These are phyloP conservation scores for Mollisia scopiformis DNA, from an alignment of 2,329 filamentous ascomycete species.

Conservation along the genomic window DNA sequence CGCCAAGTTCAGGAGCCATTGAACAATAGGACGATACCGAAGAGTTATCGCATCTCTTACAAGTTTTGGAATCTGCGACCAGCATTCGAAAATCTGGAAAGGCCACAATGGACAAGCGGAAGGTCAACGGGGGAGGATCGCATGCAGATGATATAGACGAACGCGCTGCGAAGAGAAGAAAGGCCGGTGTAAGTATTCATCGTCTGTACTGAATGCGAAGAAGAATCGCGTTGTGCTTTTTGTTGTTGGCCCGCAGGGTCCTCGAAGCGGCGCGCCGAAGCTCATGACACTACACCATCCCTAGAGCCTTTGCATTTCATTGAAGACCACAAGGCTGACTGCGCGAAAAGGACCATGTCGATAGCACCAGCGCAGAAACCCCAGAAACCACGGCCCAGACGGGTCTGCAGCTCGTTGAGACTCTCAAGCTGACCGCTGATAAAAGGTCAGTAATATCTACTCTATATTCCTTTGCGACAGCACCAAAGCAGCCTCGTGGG, in stretches of 20 bases:
- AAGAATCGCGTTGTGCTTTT: conserved; percentile 19
- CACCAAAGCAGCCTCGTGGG: not conserved
- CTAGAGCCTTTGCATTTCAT: conserved; percentile 18
- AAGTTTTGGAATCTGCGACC: conserved; percentile 11
- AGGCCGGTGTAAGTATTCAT: conserved; percentile 54
- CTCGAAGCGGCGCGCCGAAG: conserved; percentile 26
- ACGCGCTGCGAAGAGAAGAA: conserved; percentile 60
- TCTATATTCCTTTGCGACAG: conserved; percentile 1
- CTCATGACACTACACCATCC: conserved; percentile 24
- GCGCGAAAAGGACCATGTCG: conserved; percentile 27
- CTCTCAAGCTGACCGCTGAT: conserved; percentile 75
- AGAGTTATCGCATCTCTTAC: conserved; percentile 10
- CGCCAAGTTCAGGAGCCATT: conserved; percentile 1
- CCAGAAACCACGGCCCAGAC: conserved; percentile 70
- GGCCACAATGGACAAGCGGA: conserved; percentile 53
- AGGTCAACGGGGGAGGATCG: conserved; percentile 43
- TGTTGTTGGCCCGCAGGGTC: conserved; percentile 25
- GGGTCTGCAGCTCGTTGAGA: conserved; percentile 74
- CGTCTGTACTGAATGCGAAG: conserved; percentile 4
- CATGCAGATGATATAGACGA: conserved; percentile 52
- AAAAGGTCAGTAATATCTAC: conserved; percentile 66
- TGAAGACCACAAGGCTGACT: conserved; percentile 34
- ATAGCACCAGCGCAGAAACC: conserved; percentile 63
- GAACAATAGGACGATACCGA: not conserved
- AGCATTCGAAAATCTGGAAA: conserved; percentile 9